Base-by-base conservation (phyloP, 2,329 filamentous ascomycete genomes). In the Trichothecium roseum region DNA sequence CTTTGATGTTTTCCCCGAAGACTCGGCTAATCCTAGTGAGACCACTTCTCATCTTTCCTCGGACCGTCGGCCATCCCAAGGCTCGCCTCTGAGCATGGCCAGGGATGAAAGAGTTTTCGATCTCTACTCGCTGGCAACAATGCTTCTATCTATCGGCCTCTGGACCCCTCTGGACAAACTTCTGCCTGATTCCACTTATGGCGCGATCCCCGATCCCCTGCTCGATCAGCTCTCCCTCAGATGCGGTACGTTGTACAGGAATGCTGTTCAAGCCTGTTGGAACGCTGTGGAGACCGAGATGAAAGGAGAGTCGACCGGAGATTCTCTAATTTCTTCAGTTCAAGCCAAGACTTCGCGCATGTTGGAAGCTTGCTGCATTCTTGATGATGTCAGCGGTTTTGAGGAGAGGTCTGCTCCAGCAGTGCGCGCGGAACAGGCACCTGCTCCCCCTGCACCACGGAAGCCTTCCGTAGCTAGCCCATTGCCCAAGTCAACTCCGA, bases 241-340 rank as follows among this genome's bases (percentile, higher is more conserved):
- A 50, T 87, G 83, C 45, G 82, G 83, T 12, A 81, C 75, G 7
- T 65, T 82, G 0, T 89, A 86, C 54, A 80, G 78, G 69, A 81
- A 78, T 49, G 82, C 81, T 1, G 81, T 85, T 2, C 72, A 82
- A 49, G 68, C 74, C 3, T 87, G 82, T 46, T 78, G 81, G 65
- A 68, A 68, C 39, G 78, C 81, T n/a, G 76, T 81, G 3, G 80
- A 86, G 34, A 66, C 73, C 28, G 72, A 77, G 38, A 55, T 75
- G 7, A 55, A 60, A 0, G 69, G 67, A 2, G 54, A 56, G 22
- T 53, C 54, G 0, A 58, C 60, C 4, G 62, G 64, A 3, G 73
- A 77, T 35, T 60, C 68, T 14, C 60, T 78, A 18, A 57, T 71
- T 31, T 71, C 57, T 15, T 65, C 56, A 9, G 63, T 77, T 1